These are phyloP conservation scores for Raddia distichophylla DNA, from an alignment of 176 grass and related monocot species.

Conservation along the genomic window DNA sequence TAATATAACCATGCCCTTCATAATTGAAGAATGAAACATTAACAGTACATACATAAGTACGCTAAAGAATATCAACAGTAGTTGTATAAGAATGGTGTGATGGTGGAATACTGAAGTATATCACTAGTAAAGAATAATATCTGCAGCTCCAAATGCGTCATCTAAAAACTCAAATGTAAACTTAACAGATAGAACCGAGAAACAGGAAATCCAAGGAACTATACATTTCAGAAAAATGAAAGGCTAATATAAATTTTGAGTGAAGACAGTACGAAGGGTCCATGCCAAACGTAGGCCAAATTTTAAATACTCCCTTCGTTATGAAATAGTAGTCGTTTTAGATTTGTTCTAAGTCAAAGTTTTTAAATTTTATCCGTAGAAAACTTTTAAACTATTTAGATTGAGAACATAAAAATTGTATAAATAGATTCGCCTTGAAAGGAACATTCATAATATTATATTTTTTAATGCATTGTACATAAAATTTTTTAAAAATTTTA, in stretches of 20 bases:
- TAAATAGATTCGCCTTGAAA: too few species aligned
- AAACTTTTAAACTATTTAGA: too few species aligned
- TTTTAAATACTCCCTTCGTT: too few species aligned
- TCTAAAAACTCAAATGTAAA: conserved; percentile 1
- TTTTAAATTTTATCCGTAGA: too few species aligned
- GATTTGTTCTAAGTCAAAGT: too few species aligned
- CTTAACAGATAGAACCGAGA: not conserved
- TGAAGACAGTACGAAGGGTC: not conserved
- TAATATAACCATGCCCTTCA: conserved; percentile 31
- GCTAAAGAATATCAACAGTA: conserved; percentile 13
- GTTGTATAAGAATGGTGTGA: conserved; percentile 9
- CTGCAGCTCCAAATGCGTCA: conserved; percentile 18
- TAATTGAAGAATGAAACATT: conserved; percentile 4
- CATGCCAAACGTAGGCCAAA: not conserved
- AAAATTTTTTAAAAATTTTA: too few species aligned
- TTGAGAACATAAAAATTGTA: too few species aligned
- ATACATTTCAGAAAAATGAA: not conserved
- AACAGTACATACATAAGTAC: conserved; percentile 26
- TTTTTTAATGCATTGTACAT: too few species aligned
- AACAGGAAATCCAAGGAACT: not conserved
- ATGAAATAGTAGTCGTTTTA: too few species aligned
- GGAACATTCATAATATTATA: too few species aligned
- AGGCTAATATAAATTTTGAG: not conserved
- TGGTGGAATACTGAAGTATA: not conserved
- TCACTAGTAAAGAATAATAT: conserved; percentile 34